Conservation (phyloP, 768 basidiomycete species). For the Suillus discolor region DNA sequence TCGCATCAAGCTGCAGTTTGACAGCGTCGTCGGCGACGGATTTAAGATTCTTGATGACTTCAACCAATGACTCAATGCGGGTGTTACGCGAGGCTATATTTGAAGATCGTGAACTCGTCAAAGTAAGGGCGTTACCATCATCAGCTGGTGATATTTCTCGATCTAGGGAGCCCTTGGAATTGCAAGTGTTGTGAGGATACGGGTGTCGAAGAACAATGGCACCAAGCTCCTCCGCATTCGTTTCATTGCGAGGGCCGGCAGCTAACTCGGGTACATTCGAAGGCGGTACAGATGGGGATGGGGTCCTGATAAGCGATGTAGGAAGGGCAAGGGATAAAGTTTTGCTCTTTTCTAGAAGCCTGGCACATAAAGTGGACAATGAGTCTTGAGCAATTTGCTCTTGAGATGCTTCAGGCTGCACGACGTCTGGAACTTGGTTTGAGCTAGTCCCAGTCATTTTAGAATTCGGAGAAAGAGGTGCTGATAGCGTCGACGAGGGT, state of each 20-base stretch:
- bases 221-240: neutral
- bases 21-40: conserved; percentile 12
- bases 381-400: conserved; percentile 10
- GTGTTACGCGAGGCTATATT: conserved; percentile 12
- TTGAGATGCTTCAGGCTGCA: neutral
- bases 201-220: conserved; percentile 15
- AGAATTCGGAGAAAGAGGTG: neutral
- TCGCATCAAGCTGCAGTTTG: conserved; percentile 18
- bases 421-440: neutral
- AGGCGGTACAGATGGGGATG: conserved; percentile 15
- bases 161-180: neutral
- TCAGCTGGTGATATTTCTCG: neutral
- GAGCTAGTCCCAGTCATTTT: neutral
- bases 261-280: neutral
- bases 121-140: neutral
- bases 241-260: conserved; percentile 5
- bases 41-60: conserved; percentile 17
- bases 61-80: conserved; percentile 11
- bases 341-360: conserved; percentile 17
- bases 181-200: conserved; percentile 11
- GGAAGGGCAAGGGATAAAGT: conserved; percentile 17
- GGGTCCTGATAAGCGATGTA: conserved; percentile 5
- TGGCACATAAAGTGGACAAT: conserved; percentile 15
- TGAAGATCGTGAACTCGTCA: neutral
- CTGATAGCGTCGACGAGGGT: neutral